phyloP scores from a whole-genome alignment of 2,329 filamentous ascomycete species.

The Penicillium sp. region DNA sequence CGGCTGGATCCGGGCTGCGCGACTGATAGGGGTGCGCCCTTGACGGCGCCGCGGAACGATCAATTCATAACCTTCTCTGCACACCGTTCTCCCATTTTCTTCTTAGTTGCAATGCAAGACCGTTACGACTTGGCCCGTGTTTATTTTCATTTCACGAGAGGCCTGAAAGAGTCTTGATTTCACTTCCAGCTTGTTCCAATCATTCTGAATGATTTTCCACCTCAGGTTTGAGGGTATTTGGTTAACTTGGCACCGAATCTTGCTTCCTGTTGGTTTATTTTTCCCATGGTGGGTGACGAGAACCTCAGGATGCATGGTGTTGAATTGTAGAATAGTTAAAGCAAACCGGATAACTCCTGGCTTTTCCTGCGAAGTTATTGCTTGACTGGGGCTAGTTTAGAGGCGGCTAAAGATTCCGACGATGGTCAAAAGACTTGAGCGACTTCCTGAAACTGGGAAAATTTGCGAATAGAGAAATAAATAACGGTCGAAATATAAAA shows the following conservation, averaged over 20 bases:
- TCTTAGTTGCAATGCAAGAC: slow-evolving; percentile 42
- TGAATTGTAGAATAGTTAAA: slow-evolving; percentile 4
- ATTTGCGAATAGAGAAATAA: not conserved
- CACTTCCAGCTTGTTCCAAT: slow-evolving; percentile 18
- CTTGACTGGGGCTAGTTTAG: not conserved
- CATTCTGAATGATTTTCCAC: not conserved
- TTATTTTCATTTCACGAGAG: slow-evolving; percentile 18
- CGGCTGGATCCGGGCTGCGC: slow-evolving; percentile 40
- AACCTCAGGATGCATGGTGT: not conserved
- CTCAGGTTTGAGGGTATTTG: not conserved
- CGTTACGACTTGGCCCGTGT: slow-evolving; percentile 36
- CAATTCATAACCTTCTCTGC: slow-evolving; percentile 32
- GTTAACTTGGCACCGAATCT: not conserved
- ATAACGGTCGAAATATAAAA: no score
- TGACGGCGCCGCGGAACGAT: slow-evolving; percentile 28
- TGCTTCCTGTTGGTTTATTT: not conserved
- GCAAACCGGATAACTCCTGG: not conserved
- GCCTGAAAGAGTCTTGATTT: slow-evolving; percentile 7
- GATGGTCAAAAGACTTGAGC: not conserved
- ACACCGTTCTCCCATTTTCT: slow-evolving; percentile 27
- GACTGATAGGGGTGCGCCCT: slow-evolving; percentile 25
- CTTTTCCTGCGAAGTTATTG: not conserved
- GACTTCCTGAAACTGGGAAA: not conserved
- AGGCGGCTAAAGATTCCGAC: slow-evolving; percentile 8
- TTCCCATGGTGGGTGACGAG: not conserved